Percentiles rank a stretch among this genome's conserved stretches.
Conservation (phyloP, 306 rosid species). For the Lablab purpureus region DNA sequence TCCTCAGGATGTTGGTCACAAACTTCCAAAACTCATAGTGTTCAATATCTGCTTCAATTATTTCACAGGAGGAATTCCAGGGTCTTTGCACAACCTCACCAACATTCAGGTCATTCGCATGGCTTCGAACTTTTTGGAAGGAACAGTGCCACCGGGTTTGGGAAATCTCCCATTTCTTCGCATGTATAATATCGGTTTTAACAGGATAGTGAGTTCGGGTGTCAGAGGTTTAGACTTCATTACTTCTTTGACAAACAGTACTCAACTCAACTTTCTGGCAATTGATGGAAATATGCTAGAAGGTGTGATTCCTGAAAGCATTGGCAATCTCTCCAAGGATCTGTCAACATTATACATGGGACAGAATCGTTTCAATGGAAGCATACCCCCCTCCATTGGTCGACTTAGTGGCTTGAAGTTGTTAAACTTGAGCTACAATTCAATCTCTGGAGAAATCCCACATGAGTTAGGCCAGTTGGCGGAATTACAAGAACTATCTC, state of each 20-base stretch:
- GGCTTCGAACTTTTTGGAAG: constrained; percentile 61
- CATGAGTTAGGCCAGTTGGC: constrained; percentile 59
- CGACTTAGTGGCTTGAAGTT: constrained; percentile 61
- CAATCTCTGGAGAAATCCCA: constrained; percentile 70
- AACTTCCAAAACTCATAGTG: constrained; percentile 64
- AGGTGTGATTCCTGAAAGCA: constrained; percentile 70
- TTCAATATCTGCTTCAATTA: constrained; percentile 66
- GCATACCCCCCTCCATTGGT: constrained; percentile 69
- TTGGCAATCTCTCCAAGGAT: constrained; percentile 74
- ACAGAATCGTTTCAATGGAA: constrained; percentile 65
- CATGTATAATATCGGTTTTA: constrained; percentile 73
- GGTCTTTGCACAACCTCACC: constrained; percentile 75
- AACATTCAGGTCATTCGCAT: constrained; percentile 60
- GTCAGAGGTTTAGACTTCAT: constrained; percentile 61
- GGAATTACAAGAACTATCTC: constrained; percentile 56
- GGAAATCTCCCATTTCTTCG: constrained; percentile 69
- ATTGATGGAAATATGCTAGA: constrained; percentile 63
- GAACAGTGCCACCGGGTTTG: constrained; percentile 76
- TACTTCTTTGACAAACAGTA: constrained; percentile 66
- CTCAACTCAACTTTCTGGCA: constrained; percentile 60
- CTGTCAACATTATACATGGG: constrained; percentile 69
- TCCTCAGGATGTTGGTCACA: constrained; percentile 62
- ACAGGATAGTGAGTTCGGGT: constrained; percentile 59
- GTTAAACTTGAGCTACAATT: constrained; percentile 69
- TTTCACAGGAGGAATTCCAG: constrained; percentile 74